phyloP scores from a whole-genome alignment of 768 basidiomycete genomes.

The Strobilomyces dryophilus region DNA sequence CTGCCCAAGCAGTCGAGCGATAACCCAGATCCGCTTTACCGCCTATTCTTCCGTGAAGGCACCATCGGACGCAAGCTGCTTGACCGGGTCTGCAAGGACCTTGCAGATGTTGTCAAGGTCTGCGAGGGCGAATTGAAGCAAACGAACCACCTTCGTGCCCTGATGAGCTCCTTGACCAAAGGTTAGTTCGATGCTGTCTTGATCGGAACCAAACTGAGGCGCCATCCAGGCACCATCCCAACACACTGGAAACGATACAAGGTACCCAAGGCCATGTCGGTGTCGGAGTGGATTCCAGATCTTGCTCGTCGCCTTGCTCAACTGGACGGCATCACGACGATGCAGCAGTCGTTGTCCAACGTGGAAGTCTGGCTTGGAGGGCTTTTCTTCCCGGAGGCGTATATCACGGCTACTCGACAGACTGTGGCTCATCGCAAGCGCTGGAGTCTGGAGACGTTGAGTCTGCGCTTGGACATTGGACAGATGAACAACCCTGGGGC shows the following conservation, averaged over 20 bases:
- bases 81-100: constrained; percentile 74
- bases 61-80: constrained; percentile 75
- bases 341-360: constrained; percentile 55
- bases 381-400: constrained; percentile 95
- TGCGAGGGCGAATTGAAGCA: constrained; percentile 88
- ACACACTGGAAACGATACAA: constrained; percentile 88
- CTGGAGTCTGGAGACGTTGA: constrained; percentile 89
- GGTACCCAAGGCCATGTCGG: constrained; percentile 74
- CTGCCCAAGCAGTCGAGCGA: constrained; percentile 63
- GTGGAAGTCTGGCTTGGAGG: constrained; percentile 91
- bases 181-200: constrained; percentile 41
- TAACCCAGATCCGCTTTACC: constrained; percentile 79
- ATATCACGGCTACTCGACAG: constrained; percentile 93
- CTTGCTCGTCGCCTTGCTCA: constrained; percentile 79
- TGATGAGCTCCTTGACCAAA: constrained; percentile 89
- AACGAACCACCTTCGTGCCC: constrained; percentile 89
- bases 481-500: constrained; percentile 71
- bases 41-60: constrained; percentile 88
- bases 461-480: constrained; percentile 77
- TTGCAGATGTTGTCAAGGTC: constrained; percentile 76
- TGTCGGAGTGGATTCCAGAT: constrained; percentile 83
- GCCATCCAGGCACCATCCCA: constrained; percentile 75
- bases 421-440: constrained; percentile 90
- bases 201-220: constrained; percentile 7
- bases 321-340: constrained; percentile 59